phyloP scores from a whole-genome alignment of 2,329 filamentous ascomycete genomes.

The Sarocladiaceae sp. region DNA sequence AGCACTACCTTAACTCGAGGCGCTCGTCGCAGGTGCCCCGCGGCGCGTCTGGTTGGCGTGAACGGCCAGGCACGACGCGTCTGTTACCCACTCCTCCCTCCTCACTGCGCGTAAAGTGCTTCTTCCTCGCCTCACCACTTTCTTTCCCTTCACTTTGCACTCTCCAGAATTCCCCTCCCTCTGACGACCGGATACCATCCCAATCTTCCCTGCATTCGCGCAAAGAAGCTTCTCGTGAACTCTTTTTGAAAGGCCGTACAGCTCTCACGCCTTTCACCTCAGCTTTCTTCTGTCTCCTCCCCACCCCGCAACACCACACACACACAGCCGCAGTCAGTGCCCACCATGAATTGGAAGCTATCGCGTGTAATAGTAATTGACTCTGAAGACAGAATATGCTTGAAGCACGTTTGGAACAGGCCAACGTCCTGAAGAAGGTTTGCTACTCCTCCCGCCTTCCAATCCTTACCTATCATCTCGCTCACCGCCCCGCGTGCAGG shows the following conservation, averaged over 20 bases:
- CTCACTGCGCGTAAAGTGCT: constrained; percentile 28
- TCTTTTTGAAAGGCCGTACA: too few species aligned
- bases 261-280: neutral
- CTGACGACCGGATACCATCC: neutral
- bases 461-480: neutral
- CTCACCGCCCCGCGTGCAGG: constrained; percentile 42
- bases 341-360: neutral
- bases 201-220: neutral
- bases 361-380: neutral
- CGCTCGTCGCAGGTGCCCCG: too few species aligned
- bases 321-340: constrained; percentile 5
- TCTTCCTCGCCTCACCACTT: constrained; percentile 15
- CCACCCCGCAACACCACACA: constrained; percentile 1
- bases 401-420: constrained; percentile 96
- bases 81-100: constrained; percentile 18
- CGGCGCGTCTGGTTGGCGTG: constrained; percentile 14
- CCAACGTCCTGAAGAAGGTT: constrained; percentile 91
- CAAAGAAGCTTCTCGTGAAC: constrained; percentile 2
- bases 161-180: neutral
- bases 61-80: constrained; percentile 22
- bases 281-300: constrained; percentile 9
- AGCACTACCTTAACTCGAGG: too few species aligned
- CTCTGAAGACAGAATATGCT: constrained; percentile 55
- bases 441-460: constrained; percentile 13
- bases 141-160: constrained; percentile 13